Base-by-base conservation (phyloP, 2,329 filamentous ascomycete genomes). In the Curvularia eragrostidis region DNA sequence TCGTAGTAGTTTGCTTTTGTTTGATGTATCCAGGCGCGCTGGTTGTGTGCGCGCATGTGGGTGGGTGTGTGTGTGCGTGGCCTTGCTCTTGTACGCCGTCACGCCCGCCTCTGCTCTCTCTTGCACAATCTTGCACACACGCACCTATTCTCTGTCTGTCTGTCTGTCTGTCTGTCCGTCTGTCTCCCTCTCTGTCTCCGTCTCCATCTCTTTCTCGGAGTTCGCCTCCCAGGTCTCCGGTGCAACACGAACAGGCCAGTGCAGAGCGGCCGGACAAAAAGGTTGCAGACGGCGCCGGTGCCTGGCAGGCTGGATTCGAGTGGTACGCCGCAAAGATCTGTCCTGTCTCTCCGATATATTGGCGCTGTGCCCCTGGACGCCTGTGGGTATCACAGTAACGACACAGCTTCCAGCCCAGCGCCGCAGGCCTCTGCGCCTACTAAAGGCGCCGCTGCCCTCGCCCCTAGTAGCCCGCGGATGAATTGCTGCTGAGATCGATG, bases 281-380 rank as follows among this genome's bases (percentile, higher is more conserved):
- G 73, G 74, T 75, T 69, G 73, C 75, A 74, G 67, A 68, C 67
- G 67, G 69, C 68, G 69, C 72, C 75, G 61, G 76, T 78, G 65
- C 75, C 76, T 77, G 74, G 75, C 71, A 72, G 68, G 68, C 61
- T 66, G 66, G 73, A 64, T 61, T 65, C 58, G 55, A 63, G 65
- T 66, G 62, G 64, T 69, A 73, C 70, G 69, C 73, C 65, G 69
- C 69, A 63, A 72, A 64, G 62, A 71, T 67, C 64, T 59, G 50
- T 65, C 66, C 65, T 71, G 67, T 75, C 65, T 71, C 70, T 71
- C 63, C 64, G 68, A 75, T 76, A 77, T 77, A 77, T 75, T 75
- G 72, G 67, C 71, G 62, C 39, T 53, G 52, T 69, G 68, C 71
- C 73, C 74, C 75, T 75, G 71, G 72, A 66, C 59, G 56, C 57